Conservation (phyloP, 2,329 filamentous ascomycete genomes). For the Penicillium sp. region DNA sequence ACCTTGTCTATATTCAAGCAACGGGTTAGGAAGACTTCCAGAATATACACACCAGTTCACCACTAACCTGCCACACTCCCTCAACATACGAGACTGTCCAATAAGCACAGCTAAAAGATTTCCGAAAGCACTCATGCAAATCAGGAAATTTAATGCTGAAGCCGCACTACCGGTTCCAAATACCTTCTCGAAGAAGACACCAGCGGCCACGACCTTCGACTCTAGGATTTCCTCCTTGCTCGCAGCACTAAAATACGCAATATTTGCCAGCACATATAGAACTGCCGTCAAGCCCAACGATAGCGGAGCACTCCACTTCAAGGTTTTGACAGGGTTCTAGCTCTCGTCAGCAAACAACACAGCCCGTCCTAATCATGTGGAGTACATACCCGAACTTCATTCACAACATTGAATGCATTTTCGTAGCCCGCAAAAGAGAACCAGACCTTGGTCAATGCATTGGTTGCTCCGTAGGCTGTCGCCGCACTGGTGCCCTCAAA, state of each 20-base stretch:
- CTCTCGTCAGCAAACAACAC: not conserved
- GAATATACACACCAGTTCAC: not conserved
- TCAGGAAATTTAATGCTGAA: conserved; percentile 50
- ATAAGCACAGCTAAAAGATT: conserved; percentile 52
- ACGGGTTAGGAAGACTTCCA: not conserved
- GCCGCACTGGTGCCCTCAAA: conserved; percentile 44
- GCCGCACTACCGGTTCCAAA: conserved; percentile 46
- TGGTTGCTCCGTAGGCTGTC: conserved; percentile 44
- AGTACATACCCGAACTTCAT: conserved; percentile 46
- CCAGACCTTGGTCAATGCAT: conserved; percentile 51
- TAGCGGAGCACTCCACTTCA: conserved; percentile 44
- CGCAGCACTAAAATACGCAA: conserved; percentile 54
- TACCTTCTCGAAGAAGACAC: conserved; percentile 52
- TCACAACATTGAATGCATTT: conserved; percentile 56
- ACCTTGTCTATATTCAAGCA: conserved; percentile 41
- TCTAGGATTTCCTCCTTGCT: conserved; percentile 47
- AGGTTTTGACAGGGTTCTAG: conserved; percentile 49
- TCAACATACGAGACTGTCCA: conserved; percentile 48
- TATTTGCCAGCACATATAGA: conserved; percentile 52
- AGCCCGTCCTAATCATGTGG: not conserved
- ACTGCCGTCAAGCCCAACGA: conserved; percentile 47
- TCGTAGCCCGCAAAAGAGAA: conserved; percentile 52
- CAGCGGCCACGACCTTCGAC: conserved; percentile 49
- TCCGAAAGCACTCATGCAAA: conserved; percentile 51
- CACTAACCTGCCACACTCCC: conserved; percentile 49